Evolutionary conservation across 345 rosid species (phyloP).

Genomic region (Salix caprea): DNA sequence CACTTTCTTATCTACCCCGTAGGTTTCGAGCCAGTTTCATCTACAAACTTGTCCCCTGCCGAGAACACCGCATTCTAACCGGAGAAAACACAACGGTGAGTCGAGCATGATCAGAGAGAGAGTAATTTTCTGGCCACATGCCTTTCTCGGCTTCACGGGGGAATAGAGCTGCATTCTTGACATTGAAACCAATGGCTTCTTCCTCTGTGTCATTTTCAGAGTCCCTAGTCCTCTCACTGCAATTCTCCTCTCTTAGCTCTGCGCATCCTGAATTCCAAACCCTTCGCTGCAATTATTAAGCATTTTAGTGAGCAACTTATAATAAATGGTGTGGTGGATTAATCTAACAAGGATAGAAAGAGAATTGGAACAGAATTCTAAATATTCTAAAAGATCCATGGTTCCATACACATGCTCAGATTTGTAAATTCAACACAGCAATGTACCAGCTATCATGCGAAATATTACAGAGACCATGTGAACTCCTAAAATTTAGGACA

Average conservation of each 20-base stretch:
- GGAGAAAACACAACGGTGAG: conserved; percentile 75
- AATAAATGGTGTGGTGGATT: neutral
- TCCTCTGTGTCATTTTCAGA: neutral
- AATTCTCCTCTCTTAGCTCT: conserved; percentile 10
- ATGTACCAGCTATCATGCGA: neutral
- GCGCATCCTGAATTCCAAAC: conserved; percentile 16
- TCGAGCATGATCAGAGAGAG: conserved; percentile 72
- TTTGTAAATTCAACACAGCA: neutral
- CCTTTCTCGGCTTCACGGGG: conserved; percentile 80
- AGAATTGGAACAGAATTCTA: neutral
- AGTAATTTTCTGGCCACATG: conserved; percentile 68
- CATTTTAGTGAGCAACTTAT: neutral
- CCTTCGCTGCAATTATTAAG: conserved; percentile 11
- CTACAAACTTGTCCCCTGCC: neutral
- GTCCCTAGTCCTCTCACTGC: neutral
- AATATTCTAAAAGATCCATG: neutral
- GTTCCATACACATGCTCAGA: neutral
- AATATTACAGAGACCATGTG: neutral
- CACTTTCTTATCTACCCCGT: neutral
- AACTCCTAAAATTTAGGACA: neutral
- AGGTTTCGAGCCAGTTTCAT: neutral
- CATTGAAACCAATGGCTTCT: conserved; percentile 53
- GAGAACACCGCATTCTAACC: conserved; percentile 50
- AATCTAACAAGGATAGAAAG: neutral
- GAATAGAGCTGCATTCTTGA: conserved; percentile 66